These are phyloP conservation scores for Fusarium subglutinans DNA, from an alignment of 2,329 filamentous ascomycete species.

Conservation along the genomic window DNA sequence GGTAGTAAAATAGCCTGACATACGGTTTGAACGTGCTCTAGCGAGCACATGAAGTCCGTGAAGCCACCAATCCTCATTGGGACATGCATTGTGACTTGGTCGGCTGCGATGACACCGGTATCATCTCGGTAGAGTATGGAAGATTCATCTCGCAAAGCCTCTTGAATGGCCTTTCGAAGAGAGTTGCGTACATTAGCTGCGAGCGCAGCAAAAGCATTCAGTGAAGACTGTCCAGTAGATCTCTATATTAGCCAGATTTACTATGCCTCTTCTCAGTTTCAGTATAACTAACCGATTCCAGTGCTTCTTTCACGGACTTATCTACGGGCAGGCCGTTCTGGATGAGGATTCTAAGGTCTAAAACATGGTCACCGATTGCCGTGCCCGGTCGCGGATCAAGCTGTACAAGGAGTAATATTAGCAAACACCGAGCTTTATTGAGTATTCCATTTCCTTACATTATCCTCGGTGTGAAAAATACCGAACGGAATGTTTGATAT, in stretches of 20 bases:
- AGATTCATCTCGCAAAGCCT: background rate
- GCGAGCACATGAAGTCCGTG: background rate
- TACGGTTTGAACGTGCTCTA: background rate
- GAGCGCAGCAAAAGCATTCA: background rate
- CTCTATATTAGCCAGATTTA: accelerated
- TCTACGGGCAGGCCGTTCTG: background rate
- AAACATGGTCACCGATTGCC: background rate
- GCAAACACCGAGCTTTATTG: accelerated
- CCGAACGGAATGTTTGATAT: background rate
- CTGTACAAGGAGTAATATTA: background rate
- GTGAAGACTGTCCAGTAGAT: background rate
- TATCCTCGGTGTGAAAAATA: background rate
- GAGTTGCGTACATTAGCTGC: background rate
- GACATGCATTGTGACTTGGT: background rate
- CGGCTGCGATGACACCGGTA: background rate
- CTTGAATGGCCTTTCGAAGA: background rate
- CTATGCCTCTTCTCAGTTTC: accelerated
- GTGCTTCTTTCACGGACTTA: background rate
- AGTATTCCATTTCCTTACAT: background rate
- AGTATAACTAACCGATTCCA: background rate
- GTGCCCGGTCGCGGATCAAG: background rate
- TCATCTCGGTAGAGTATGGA: background rate
- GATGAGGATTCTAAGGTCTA: background rate
- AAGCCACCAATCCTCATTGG: background rate
- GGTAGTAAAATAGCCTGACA: accelerated